Evolutionary conservation across 2,329 filamentous ascomycete genomes (phyloP), one percentile per base, ranked within the genome.

Genomic region (Xylariales sp.): DNA sequence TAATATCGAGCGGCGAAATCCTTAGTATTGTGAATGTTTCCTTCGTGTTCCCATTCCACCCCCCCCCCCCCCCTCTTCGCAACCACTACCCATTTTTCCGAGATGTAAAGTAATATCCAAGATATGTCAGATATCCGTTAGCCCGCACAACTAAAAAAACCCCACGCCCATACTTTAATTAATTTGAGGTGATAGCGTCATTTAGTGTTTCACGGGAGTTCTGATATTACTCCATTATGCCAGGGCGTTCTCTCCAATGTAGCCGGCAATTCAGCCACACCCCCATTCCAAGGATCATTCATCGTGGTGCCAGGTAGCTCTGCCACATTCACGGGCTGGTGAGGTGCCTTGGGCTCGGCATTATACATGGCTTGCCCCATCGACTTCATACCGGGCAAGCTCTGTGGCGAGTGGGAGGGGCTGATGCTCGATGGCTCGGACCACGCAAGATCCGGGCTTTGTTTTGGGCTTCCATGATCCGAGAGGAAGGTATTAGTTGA

Each of bases 201-300:
- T 39, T 39, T 10, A 8, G 8, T 9, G 23, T 18, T 50, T 64
- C 28, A 69, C 3, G 62, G 65, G 7, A 70, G 62, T 32, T 70
- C 68, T 5, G 68, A 30, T n/a, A 70, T 28, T 1, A 49, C 59
- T 2, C 54, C 59, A 5, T 45, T 61, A 58, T 66, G 61, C 57
- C 60, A 66, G 16, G 46, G 30, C 30, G 36, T 16, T 28, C 48
- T 53, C 16, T 3, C 58, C 6, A 57, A 45, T 16, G 70, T 61
- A 10, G 60, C 70, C 9, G 68, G 63, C 46, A 72, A 56, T 56
- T 70, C 70, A 39, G 68, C 60, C 5, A 68, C 32, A 3, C 70
- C 70, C 2, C 68, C 61, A 12, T 69, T 60, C 70, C 70, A 72
- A n/a, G 68, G 65, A 39, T 70, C 68, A 10, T 52, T 45, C 54